These are phyloP conservation scores for Melanogaster broomeanus DNA, from an alignment of 768 basidiomycete species.

Conservation along the genomic window DNA sequence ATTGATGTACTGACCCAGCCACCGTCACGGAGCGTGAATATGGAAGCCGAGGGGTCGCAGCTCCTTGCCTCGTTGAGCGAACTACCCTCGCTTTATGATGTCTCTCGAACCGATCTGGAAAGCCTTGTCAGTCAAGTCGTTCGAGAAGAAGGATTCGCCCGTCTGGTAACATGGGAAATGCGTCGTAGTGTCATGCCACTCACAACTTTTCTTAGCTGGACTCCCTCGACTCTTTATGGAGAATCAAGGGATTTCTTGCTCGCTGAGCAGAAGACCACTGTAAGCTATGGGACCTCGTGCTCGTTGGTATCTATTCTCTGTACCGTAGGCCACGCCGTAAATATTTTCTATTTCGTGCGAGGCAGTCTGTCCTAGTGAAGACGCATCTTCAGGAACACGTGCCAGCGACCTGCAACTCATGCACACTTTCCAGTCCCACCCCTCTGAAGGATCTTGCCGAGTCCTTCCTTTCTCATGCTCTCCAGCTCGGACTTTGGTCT, in stretches of 20 bases:
- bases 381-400: constrained; percentile 31
- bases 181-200: constrained; percentile 3
- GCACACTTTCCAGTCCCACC: constrained; percentile 67
- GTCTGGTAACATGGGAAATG: constrained; percentile 53
- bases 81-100: constrained; percentile 50
- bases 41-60: constrained; percentile 12
- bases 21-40: constrained; percentile 5
- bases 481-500: constrained; percentile 77
- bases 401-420: constrained; percentile 63
- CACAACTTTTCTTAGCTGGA: constrained; percentile 45
- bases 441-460: constrained; percentile 61
- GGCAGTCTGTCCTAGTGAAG: neutral
- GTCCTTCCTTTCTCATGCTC: constrained; percentile 61
- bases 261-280: constrained; percentile 9
- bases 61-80: constrained; percentile 45
- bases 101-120: constrained; percentile 55
- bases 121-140: constrained; percentile 59
- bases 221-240: constrained; percentile 55
- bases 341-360: neutral
- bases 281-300: neutral
- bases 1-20: constrained; percentile 3
- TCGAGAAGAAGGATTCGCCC: constrained; percentile 74
- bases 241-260: constrained; percentile 40
- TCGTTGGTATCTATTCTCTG: neutral
- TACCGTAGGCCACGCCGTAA: neutral